Conservation (phyloP, 345 rosid genomes). For the Salix suchowensis region DNA sequence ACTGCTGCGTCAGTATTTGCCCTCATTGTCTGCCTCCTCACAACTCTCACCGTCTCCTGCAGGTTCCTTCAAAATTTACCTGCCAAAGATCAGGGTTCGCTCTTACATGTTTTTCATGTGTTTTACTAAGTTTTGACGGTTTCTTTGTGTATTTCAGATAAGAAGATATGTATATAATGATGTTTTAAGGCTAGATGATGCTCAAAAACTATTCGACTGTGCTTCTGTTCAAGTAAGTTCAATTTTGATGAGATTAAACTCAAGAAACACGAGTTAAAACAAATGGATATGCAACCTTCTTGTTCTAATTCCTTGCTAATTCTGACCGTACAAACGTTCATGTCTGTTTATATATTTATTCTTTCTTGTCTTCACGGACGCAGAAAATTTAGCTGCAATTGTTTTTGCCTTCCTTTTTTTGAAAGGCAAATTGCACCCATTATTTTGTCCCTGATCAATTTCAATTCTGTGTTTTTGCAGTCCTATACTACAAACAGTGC, state of each 20-base stretch:
- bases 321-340: neutral
- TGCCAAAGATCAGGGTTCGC: neutral
- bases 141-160: conserved; percentile 40
- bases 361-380: neutral
- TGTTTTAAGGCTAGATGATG: conserved; percentile 65
- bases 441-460: neutral
- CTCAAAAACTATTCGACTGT: conserved; percentile 68
- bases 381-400: neutral
- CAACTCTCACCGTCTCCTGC: conserved; percentile 65
- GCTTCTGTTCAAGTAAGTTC: conserved; percentile 62
- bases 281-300: neutral
- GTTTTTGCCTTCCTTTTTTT: neutral
- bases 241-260: neutral
- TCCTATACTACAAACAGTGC: conserved; percentile 76
- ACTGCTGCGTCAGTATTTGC: conserved; percentile 70
- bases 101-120: neutral
- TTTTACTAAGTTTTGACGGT: neutral
- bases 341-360: neutral
- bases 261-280: neutral
- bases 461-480: conserved; percentile 20
- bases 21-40: conserved; percentile 77
- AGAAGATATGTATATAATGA: conserved; percentile 86
- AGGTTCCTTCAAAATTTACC: conserved; percentile 38
- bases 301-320: neutral
- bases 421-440: neutral